Conservation (phyloP, 176 grass and related monocot genomes). For the Carex littledalei region DNA sequence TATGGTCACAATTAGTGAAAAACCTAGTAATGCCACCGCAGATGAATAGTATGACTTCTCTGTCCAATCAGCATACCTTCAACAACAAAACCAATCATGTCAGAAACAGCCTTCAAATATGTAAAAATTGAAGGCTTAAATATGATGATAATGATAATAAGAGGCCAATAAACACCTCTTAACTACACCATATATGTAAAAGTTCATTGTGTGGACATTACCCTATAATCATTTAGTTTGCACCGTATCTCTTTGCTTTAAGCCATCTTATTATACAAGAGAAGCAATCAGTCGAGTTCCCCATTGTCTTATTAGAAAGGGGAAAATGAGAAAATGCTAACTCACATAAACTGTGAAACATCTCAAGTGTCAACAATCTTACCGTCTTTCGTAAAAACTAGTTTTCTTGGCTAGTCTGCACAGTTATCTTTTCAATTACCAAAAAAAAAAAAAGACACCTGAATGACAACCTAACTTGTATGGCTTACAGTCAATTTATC, state of each 20-base stretch:
- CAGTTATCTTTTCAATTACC: conserved; percentile 1
- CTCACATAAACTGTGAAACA: background rate
- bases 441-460: background rate
- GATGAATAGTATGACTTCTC: conserved; percentile 75
- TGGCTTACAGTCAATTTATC: background rate
- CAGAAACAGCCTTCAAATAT: background rate
- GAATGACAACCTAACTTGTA: background rate
- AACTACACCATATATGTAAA: background rate
- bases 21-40: conserved; percentile 62
- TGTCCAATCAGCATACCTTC: conserved; percentile 67
- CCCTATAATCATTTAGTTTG: background rate
- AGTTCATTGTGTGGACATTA: background rate
- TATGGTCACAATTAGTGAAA: conserved; percentile 66
- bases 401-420: background rate
- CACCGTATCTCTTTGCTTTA: background rate
- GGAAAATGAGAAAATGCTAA: background rate
- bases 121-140: background rate
- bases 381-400: background rate
- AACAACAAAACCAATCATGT: conserved; percentile 8
- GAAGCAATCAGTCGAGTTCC: background rate
- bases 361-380: background rate
- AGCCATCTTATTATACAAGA: background rate
- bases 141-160: background rate
- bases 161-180: background rate
- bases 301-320: background rate